phyloP scores from a whole-genome alignment of 345 rosid species.

The Salix brachista region DNA sequence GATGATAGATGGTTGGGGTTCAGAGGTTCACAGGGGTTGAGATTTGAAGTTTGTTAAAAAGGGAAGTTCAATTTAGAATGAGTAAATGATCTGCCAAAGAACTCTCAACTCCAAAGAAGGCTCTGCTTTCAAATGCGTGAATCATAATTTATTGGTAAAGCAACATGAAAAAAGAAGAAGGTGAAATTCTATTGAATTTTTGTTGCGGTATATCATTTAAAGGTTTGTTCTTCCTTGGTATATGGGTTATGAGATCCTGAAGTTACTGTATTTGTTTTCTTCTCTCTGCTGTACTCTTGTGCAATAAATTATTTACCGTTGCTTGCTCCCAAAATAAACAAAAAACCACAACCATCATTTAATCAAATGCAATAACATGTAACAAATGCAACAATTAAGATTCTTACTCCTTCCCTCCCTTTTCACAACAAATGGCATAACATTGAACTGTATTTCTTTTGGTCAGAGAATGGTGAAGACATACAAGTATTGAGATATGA shows the following conservation, averaged over 20 bases:
- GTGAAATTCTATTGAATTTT: neutral
- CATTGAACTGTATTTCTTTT: neutral
- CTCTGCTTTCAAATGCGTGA: neutral
- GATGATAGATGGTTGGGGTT: neutral
- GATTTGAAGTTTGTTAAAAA: neutral
- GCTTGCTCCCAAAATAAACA: neutral
- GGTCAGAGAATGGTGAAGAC: conserved; percentile 87
- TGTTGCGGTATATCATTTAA: neutral
- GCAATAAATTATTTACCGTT: neutral
- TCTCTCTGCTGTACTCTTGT: neutral
- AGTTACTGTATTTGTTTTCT: neutral
- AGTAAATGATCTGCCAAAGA: neutral
- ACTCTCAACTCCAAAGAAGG: neutral
- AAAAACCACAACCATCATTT: no score
- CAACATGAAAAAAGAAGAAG: neutral
- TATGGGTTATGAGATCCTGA: neutral
- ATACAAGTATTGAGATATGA: conserved; percentile 85
- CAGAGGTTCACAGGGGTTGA: neutral
- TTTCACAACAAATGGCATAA: neutral
- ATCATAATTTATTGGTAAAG: neutral
- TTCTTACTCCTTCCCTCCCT: neutral
- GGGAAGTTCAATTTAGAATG: neutral
- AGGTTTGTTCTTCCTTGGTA: neutral
- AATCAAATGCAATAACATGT: no score
- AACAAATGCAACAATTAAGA: neutral